phyloP scores from a whole-genome alignment of 1,284 basidiomycete species.

The Pterulicium gracile region DNA sequence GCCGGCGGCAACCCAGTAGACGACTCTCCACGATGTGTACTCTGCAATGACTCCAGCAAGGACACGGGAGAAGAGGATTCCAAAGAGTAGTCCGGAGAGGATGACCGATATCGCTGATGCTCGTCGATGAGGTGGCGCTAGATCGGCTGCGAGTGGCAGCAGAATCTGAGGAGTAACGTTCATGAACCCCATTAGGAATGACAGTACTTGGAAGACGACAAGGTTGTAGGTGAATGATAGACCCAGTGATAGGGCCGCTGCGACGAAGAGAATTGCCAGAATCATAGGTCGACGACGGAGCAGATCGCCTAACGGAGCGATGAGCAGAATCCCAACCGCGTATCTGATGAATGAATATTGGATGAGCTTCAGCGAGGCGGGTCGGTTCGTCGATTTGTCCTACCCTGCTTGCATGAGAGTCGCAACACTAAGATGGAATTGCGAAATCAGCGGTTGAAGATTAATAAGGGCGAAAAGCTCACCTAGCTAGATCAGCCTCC shows the following conservation, averaged over 20 bases:
- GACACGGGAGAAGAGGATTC: conserved; percentile 38
- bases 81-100: conserved; percentile 36
- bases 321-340: conserved; percentile 35
- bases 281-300: conserved; percentile 39
- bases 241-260: conserved; percentile 31
- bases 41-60: conserved; percentile 36
- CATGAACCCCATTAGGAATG: conserved; percentile 33
- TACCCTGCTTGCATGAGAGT: conserved; percentile 39
- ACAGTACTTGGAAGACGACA: conserved; percentile 31
- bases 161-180: conserved; percentile 33
- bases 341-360: conserved; percentile 24
- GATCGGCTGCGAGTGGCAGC: conserved; percentile 42
- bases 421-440: conserved; percentile 23
- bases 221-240: conserved; percentile 32
- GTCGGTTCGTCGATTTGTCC: conserved; percentile 2
- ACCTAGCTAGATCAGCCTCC: conserved; percentile 30
- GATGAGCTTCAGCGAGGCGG: not conserved
- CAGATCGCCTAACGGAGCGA: conserved; percentile 43
- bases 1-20: conserved; percentile 35
- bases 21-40: conserved; percentile 33
- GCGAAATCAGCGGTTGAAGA: not conserved
- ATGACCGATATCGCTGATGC: conserved; percentile 41
- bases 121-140: conserved; percentile 35
- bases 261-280: conserved; percentile 26
- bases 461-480: conserved; percentile 3